Evolutionary conservation across 2,329 filamentous ascomycete genomes (phyloP).

Genomic region (Verticillium alfalfae): DNA sequence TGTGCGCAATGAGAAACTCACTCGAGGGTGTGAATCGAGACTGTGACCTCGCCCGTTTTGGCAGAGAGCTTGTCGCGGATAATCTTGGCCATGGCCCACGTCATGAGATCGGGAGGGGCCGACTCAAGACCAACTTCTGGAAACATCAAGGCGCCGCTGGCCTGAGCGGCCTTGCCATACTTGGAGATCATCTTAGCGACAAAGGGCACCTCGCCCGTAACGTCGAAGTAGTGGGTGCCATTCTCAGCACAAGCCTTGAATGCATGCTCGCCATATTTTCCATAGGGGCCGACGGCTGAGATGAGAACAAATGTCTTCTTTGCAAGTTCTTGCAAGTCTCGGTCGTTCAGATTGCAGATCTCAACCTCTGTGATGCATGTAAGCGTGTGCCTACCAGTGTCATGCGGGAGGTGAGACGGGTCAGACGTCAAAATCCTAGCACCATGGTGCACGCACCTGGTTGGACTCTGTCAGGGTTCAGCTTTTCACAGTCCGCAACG

Average conservation of each 20-base stretch:
- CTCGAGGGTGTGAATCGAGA: slow-evolving; percentile 40
- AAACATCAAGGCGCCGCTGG: slow-evolving; percentile 52
- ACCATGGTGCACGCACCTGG: slow-evolving; percentile 51
- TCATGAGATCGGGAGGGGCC: slow-evolving; percentile 53
- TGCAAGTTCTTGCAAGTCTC: slow-evolving; percentile 40
- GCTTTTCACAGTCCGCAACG: slow-evolving; percentile 57
- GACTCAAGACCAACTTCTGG: slow-evolving; percentile 60
- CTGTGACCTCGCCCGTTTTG: slow-evolving; percentile 46
- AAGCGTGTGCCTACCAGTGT: not conserved
- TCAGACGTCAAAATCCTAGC: not conserved
- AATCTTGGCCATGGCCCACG: slow-evolving; percentile 45
- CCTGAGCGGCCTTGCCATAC: slow-evolving; percentile 47
- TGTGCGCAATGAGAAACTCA: slow-evolving; percentile 15
- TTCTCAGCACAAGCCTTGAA: slow-evolving; percentile 57
- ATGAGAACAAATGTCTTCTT: slow-evolving; percentile 53
- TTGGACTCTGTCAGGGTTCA: slow-evolving; percentile 63
- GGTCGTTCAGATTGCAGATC: slow-evolving; percentile 39
- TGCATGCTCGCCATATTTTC: slow-evolving; percentile 48
- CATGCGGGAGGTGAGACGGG: not conserved
- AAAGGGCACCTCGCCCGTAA: slow-evolving; percentile 56
- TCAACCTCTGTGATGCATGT: slow-evolving; percentile 40
- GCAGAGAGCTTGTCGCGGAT: slow-evolving; percentile 44
- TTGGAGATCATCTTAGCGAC: slow-evolving; percentile 55
- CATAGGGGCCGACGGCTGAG: slow-evolving; percentile 55
- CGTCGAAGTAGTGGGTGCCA: slow-evolving; percentile 61